Evolutionary conservation across 179 eudicot genomes (phyloP).

Genomic region (Carnegiea gigantea): DNA sequence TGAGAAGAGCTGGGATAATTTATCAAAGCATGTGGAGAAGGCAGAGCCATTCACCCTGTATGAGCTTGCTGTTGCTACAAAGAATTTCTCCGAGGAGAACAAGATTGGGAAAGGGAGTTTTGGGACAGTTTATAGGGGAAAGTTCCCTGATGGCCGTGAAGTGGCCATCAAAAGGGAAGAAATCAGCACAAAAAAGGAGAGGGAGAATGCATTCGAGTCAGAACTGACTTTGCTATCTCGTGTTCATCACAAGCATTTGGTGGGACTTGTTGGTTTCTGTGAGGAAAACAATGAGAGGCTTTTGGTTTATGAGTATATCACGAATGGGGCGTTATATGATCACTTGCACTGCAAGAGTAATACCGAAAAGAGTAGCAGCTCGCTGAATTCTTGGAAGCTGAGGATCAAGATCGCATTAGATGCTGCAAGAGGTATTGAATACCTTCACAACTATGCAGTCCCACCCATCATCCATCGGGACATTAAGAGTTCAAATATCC

Average conservation of each 20-base stretch:
- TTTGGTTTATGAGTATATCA: conserved; percentile 58
- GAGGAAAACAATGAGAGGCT: conserved; percentile 52
- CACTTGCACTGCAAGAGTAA: conserved; percentile 42
- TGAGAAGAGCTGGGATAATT: conserved; percentile 42
- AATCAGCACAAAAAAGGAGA: conserved; percentile 29
- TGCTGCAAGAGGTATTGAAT: conserved; percentile 65
- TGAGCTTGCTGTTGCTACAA: conserved; percentile 46
- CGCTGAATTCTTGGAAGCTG: conserved; percentile 47
- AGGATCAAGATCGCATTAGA: conserved; percentile 61
- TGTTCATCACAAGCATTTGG: conserved; percentile 62
- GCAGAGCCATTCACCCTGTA: conserved; percentile 40
- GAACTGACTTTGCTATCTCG: conserved; percentile 51
- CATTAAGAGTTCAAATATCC: conserved; percentile 60
- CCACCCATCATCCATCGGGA: conserved; percentile 70
- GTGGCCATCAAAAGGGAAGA: conserved; percentile 61
- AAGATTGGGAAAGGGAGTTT: conserved; percentile 60
- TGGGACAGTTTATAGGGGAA: conserved; percentile 52
- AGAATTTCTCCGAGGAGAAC: conserved; percentile 49
- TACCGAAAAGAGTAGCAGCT: conserved; percentile 21
- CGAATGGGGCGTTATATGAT: conserved; percentile 55
- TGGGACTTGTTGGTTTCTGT: conserved; percentile 53
- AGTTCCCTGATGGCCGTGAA: conserved; percentile 52
- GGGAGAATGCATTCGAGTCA: conserved; percentile 49
- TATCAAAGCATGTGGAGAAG: conserved; percentile 41
- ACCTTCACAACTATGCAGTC: conserved; percentile 65